phyloP scores from a whole-genome alignment of 2,329 filamentous ascomycete species.

The Claviceps paspali region DNA sequence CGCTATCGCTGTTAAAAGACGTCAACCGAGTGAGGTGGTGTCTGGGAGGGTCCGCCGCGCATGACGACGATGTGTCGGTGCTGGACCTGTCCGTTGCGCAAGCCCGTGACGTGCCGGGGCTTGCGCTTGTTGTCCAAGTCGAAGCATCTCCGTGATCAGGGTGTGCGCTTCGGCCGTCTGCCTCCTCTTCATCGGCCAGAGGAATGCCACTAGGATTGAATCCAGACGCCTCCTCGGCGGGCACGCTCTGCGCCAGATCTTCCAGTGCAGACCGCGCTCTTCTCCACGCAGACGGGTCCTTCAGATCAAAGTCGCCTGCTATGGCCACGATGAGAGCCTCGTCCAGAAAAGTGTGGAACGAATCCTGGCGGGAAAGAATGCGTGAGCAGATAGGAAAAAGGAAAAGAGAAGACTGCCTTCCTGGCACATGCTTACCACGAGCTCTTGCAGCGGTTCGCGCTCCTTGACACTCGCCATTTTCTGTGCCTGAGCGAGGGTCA shows the following conservation, averaged over 20 bases:
- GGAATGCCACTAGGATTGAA: conserved; percentile 68
- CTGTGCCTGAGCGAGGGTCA: no score
- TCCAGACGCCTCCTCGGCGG: conserved; percentile 52
- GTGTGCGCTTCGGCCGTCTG: conserved; percentile 3
- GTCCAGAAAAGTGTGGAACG: conserved; percentile 63
- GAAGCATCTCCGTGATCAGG: conserved; percentile 7
- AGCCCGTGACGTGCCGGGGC: conserved; percentile 13
- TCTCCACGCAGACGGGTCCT: conserved; percentile 32
- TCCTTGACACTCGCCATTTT: conserved; percentile 12
- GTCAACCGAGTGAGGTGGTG: conserved; percentile 15
- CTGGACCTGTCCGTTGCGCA: conserved; percentile 12
- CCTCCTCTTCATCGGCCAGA: conserved; percentile 19
- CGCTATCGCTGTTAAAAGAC: conserved; percentile 25
- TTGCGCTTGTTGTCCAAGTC: conserved; percentile 13
- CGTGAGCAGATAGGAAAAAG: no score
- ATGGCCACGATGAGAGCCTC: conserved; percentile 65
- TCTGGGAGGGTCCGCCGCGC: conserved; percentile 9
- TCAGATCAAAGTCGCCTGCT: conserved; percentile 55
- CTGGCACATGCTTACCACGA: conserved; percentile 14
- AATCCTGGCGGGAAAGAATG: conserved; percentile 33
- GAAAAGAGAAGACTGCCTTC: background rate
- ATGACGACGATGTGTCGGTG: conserved; percentile 15
- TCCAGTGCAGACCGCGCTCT: conserved; percentile 46
- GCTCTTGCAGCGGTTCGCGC: conserved; percentile 12
- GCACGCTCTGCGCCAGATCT: conserved; percentile 47